Percentiles rank a stretch among this genome's conserved stretches.
phyloP scores from a whole-genome alignment of 257 asterid genomes.

The Solanum dulcamara region DNA sequence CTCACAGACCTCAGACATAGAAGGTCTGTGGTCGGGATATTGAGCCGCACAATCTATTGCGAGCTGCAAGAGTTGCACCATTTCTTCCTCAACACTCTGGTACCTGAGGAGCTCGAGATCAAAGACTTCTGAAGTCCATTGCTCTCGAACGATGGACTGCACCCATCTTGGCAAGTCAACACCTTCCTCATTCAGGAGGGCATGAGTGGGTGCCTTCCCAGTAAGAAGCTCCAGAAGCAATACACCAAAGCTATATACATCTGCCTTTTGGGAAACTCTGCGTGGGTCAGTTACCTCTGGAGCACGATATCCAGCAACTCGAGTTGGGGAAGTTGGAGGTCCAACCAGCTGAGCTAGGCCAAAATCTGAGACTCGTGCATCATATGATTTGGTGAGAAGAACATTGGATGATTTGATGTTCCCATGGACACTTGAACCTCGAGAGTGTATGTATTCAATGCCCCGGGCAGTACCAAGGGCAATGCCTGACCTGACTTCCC shows the following conservation, averaged over 20 bases:
- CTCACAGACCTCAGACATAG: conserved; percentile 14
- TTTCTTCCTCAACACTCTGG: conserved; percentile 25
- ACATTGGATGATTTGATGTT: conserved; percentile 37
- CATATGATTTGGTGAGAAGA: conserved; percentile 23
- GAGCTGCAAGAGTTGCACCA: conserved; percentile 31
- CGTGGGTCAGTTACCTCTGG: conserved; percentile 35
- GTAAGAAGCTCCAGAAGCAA: conserved; percentile 37
- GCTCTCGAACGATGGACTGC: conserved; percentile 25
- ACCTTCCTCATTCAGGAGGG: conserved; percentile 36
- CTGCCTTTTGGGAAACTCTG: conserved; percentile 32
- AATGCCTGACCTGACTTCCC: conserved; percentile 29
- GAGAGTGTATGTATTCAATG: conserved; percentile 27
- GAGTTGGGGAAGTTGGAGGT: conserved; percentile 29
- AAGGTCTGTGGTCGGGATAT: conserved; percentile 28
- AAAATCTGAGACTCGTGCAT: conserved; percentile 32
- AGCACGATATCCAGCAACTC: conserved; percentile 30
- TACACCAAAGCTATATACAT: conserved; percentile 39
- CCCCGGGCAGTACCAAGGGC: conserved; percentile 38
- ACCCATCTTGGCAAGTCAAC: conserved; percentile 45
- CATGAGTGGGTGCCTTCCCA: conserved; percentile 29
- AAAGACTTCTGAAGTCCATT: conserved; percentile 34
- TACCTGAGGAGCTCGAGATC: conserved; percentile 27
- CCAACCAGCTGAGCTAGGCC: conserved; percentile 29
- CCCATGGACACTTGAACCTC: conserved; percentile 25
- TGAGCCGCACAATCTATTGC: conserved; percentile 30